phyloP scores from a whole-genome alignment of 2,329 filamentous ascomycete species.

The Aspergillus aculeatus region DNA sequence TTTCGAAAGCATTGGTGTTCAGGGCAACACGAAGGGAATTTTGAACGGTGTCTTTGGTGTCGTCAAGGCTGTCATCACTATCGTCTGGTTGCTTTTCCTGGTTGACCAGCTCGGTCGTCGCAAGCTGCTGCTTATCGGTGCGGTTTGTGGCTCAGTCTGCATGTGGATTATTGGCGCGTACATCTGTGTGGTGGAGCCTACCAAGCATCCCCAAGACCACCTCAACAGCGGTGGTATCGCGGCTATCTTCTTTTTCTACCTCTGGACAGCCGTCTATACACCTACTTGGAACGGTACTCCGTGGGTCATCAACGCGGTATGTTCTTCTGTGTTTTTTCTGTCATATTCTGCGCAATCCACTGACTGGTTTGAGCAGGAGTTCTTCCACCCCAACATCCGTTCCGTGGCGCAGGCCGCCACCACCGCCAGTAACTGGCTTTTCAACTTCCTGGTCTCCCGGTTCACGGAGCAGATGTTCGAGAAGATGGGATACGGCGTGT shows the following conservation, averaged over 20 bases:
- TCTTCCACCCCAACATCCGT: constrained; percentile 69
- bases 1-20: constrained; percentile 52
- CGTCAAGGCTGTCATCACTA: constrained; percentile 66
- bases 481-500: constrained; percentile 58
- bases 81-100: constrained; percentile 67
- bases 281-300: constrained; percentile 71
- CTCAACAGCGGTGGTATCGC: constrained; percentile 38
- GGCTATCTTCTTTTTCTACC: constrained; percentile 65
- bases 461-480: constrained; percentile 44
- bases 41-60: constrained; percentile 70
- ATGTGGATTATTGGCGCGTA: constrained; percentile 37
- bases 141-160: constrained; percentile 52
- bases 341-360: not conserved
- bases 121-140: constrained; percentile 65
- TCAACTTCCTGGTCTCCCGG: constrained; percentile 38
- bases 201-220: constrained; percentile 23
- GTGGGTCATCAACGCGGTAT: constrained; percentile 67
- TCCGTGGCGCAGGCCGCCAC: constrained; percentile 71
- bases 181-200: constrained; percentile 34
- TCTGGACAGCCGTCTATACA: constrained; percentile 72
- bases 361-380: constrained; percentile 46
- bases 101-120: constrained; percentile 64
- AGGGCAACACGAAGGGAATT: constrained; percentile 4
- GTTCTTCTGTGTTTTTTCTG: not conserved
- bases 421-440: constrained; percentile 36